phyloP scores from a whole-genome alignment of 148 eudicot genomes.

The Amaranthus hypochondriacus region DNA sequence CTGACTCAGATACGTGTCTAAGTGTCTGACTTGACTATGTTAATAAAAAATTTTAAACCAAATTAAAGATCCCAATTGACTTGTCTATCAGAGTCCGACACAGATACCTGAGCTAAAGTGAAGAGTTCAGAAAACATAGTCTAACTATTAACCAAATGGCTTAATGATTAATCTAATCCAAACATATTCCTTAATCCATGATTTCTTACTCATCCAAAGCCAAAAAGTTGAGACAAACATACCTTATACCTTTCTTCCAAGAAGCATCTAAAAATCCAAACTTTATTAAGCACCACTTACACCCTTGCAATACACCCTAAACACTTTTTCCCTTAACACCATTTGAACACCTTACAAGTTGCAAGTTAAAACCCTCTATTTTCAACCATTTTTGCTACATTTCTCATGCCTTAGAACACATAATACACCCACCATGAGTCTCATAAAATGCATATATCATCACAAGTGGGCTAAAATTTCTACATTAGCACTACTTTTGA shows the following conservation, averaged over 20 bases:
- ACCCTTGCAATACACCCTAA: constrained; percentile 11
- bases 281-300: constrained; percentile 18
- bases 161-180: neutral
- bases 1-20: too few relatives aligned
- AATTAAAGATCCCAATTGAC: too few relatives aligned
- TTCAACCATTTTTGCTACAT: neutral
- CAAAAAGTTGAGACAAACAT: constrained; percentile 10
- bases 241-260: constrained; percentile 39
- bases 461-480: neutral
- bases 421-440: constrained; percentile 4
- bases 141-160: too few relatives aligned
- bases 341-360: neutral
- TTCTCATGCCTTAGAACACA: neutral
- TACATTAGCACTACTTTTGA: neutral
- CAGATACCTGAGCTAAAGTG: too few relatives aligned
- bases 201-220: constrained; percentile 2
- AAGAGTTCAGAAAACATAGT: too few relatives aligned
- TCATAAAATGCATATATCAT: neutral
- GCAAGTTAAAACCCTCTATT: neutral
- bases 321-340: neutral
- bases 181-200: neutral
- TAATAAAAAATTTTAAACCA: too few relatives aligned
- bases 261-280: constrained; percentile 21
- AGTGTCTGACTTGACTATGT: too few relatives aligned
- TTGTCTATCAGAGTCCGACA: too few relatives aligned